These are phyloP conservation scores for Scytalidium sp. DNA, from an alignment of 2,329 filamentous ascomycete genomes.

Conservation along the genomic window DNA sequence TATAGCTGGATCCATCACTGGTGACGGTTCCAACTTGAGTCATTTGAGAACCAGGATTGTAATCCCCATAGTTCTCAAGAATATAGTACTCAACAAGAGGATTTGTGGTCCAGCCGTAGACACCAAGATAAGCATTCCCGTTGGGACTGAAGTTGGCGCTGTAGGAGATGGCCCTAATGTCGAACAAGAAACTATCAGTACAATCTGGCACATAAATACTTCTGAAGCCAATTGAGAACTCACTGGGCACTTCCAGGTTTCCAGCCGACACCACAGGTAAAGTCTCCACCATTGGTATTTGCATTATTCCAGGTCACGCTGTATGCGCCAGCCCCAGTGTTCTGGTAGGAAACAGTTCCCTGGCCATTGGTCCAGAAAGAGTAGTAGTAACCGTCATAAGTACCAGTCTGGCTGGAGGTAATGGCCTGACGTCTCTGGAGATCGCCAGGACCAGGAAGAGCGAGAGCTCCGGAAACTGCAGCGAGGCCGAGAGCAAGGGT, in stretches of 20 bases:
- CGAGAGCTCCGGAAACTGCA: neutral
- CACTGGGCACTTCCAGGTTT: slow-evolving; percentile 33
- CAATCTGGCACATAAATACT: slow-evolving; percentile 46
- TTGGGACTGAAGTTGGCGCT: slow-evolving; percentile 31
- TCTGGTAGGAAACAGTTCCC: slow-evolving; percentile 48
- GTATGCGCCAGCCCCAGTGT: slow-evolving; percentile 47
- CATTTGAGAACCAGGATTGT: slow-evolving; percentile 27
- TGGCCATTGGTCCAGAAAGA: slow-evolving; percentile 55
- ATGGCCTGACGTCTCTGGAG: neutral
- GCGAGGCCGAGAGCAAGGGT: no score
- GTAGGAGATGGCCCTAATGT: slow-evolving; percentile 34
- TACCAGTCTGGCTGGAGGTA: slow-evolving; percentile 41
- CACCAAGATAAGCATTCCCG: slow-evolving; percentile 46
- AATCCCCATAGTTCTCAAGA: slow-evolving; percentile 37
- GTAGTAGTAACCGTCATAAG: slow-evolving; percentile 55
- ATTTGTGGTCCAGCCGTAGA: slow-evolving; percentile 55
- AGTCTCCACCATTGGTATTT: slow-evolving; percentile 40
- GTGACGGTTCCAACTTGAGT: slow-evolving; percentile 47
- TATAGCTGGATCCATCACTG: slow-evolving; percentile 50
- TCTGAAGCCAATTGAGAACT: slow-evolving; percentile 48
- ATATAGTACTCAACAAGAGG: slow-evolving; percentile 58
- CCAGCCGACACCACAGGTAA: slow-evolving; percentile 47
- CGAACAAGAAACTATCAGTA: slow-evolving; percentile 21
- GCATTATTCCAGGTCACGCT: slow-evolving; percentile 46
- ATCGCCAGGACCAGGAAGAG: no score